Base-by-base conservation (phyloP, 768 basidiomycete species). In the Podaxis mareebaensis region DNA sequence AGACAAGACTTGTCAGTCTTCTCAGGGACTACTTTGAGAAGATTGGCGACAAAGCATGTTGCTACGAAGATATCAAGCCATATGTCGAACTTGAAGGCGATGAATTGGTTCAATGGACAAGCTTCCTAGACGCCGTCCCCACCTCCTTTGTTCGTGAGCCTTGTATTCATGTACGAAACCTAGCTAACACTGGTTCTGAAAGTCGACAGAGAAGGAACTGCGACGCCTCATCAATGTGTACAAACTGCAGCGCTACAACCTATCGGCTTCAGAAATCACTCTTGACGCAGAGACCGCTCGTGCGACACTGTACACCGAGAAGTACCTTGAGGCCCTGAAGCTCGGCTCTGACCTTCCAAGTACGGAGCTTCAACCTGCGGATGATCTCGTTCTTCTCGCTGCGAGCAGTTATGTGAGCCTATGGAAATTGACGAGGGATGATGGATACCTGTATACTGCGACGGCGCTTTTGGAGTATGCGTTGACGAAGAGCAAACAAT, bases 291-390 rank as follows among this genome's bases (percentile, higher is more conserved):
- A 95, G 74, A 71, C 74, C 2, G 68, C 73, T 15, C 80, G 83
- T 12, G 86, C 84, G 15, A 70, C 75, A 22, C 71, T 79, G 33
- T 92, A 88, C 69, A 75, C 83, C 7, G 73, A 78, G 65, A 80
- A 83, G 59, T 96, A 95, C 71, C 74, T 91, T 33, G 79, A 85
- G 3, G 89, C 83, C 17, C 80, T 96, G 30, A 77, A 83, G 20
- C 77, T 94, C 2, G 93, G 93, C 52, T 75, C 77, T 46, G 77
- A 83, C 56, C 79, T 96, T 20, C 85, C 88, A 7, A 71, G 79
- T 3, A 91, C 92, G 0, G 95, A 96, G 68, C 79, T 95, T 26
- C 95, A 96, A 70, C 92, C 90, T 17, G 91, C 86, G 0, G 95
- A 97, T 68, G 95, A 96, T 69, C 82, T 96, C 36, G 88, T 83